Base-by-base conservation (phyloP, 164 flowering plant genomes). In the Berberis thunbergii region DNA sequence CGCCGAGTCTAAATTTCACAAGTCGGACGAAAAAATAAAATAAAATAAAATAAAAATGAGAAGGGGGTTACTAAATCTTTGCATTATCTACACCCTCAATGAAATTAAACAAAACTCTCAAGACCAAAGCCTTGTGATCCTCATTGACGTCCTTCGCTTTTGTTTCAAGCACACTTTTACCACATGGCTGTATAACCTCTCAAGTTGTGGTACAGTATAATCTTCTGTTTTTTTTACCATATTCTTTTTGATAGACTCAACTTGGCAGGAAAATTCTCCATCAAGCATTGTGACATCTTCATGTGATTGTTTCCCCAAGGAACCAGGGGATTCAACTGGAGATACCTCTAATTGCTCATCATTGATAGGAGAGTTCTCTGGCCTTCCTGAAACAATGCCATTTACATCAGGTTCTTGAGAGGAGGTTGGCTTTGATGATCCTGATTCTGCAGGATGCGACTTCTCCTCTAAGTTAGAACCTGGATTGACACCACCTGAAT, bases 191-290 rank as follows among this genome's bases (percentile, higher is more conserved):
- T 95, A 89, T 4, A 95, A 83, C 77, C 91, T 86, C 73, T 95
- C 99, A 45, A 95, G 88, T 79, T 86, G 90, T 4, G 99, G 97
- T 59, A 95, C 80, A 45, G 77, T 81, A 59, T 84, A 91, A 39
- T 69, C 83, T 64, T 78, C 78, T 0, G 87, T 82, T 6, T 73
- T 74, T 64, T 80, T 86, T 64, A 89, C 62, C 56, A 91, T 72
- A 4, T 63, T 76, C 67, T 69, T 78, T 81, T 85, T 91, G 53
- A 86, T 44, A 7, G 79, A 63, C 57, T 89, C 91, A 26, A 82
- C 74, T 69, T 79, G 77, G 50, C 66, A 45, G n/a, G 72, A 60
- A 57, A 75, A 53, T 39, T 87, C 88, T 46, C 13, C 79, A 70
- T 87, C 88, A 6, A 64, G 62, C 86, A 86, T 77, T 44, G 62